phyloP scores from a whole-genome alignment of 768 basidiomycete genomes.

The Xerocomellus amylosporus region DNA sequence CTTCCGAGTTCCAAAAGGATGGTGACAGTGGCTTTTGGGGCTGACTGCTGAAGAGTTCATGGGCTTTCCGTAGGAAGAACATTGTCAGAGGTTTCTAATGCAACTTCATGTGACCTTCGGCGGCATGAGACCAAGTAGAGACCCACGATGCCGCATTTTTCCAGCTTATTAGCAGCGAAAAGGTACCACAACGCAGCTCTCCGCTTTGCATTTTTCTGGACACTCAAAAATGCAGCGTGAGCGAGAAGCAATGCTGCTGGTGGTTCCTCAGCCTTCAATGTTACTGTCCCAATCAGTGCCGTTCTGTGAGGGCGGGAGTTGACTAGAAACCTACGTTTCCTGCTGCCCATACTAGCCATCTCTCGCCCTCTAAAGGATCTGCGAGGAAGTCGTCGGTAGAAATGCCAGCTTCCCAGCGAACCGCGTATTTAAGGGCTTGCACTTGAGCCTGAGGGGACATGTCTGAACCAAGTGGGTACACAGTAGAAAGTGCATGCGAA shows the following conservation, averaged over 20 bases:
- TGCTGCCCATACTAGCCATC: conserved; percentile 86
- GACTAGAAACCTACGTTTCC: conserved; percentile 56
- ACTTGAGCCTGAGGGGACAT: conserved; percentile 62
- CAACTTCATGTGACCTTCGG: background rate
- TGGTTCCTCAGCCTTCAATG: conserved; percentile 73
- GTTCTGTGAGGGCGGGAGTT: background rate
- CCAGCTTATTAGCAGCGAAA: conserved; percentile 69
- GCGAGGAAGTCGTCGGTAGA: conserved; percentile 54
- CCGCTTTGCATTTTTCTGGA: conserved; percentile 52
- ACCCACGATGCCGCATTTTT: conserved; percentile 82
- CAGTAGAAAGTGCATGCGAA: conserved; percentile 51
- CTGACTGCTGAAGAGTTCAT: conserved; percentile 52
- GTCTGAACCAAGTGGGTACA: conserved; percentile 46
- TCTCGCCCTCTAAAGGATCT: conserved; percentile 64
- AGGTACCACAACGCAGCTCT: conserved; percentile 80
- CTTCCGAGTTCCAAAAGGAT: conserved; percentile 78
- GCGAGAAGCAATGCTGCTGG: conserved; percentile 76
- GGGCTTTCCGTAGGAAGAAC: conserved; percentile 73
- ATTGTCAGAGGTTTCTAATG: conserved; percentile 80
- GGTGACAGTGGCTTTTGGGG: conserved; percentile 65
- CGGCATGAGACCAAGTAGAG: conserved; percentile 3
- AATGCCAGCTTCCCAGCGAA: conserved; percentile 77
- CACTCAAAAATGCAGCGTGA: conserved; percentile 72
- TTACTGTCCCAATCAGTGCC: conserved; percentile 28
- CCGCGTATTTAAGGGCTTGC: conserved; percentile 63